A percentile compares a stretch with the other conserved stretches of the same genome.
These are phyloP conservation scores for Diaporthe australafricana DNA, from an alignment of 2,329 filamentous ascomycete species.

Conservation along the genomic window DNA sequence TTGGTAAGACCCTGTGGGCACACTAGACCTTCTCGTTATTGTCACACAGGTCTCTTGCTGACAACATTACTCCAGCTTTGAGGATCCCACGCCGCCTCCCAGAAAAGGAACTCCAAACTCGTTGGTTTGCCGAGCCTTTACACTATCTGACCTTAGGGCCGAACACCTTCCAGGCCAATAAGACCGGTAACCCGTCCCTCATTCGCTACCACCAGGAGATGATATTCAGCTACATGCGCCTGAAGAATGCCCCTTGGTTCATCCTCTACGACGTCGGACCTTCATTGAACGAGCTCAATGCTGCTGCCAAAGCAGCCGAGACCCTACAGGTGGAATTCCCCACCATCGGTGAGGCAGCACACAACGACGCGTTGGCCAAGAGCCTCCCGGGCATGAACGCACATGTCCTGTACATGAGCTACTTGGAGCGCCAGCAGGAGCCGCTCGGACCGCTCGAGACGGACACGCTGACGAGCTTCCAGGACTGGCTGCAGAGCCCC, in stretches of 20 bases:
- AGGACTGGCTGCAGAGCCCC: conserved; percentile 96
- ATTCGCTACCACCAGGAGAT: conserved; percentile 70
- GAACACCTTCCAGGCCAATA: conserved; percentile 69
- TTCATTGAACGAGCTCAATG: conserved; percentile 47
- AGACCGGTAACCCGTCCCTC: conserved; percentile 70
- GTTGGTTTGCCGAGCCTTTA: conserved; percentile 78
- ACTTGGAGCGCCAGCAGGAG: conserved; percentile 86
- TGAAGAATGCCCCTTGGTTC: conserved; percentile 72
- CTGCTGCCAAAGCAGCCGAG: conserved; percentile 46
- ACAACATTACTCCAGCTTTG: conserved; percentile 55
- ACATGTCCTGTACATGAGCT: conserved; percentile 83
- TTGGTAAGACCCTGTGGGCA: conserved; percentile 73
- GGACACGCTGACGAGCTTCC: conserved; percentile 69
- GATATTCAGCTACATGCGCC: conserved; percentile 72
- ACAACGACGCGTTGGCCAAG: conserved; percentile 53
- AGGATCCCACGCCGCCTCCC: conserved; percentile 70
- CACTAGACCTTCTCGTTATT: conserved; percentile 3
- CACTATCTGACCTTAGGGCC: conserved; percentile 69
- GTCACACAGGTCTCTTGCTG: neutral
- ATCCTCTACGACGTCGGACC: conserved; percentile 73
- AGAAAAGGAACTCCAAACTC: conserved; percentile 68
- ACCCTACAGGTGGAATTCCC: conserved; percentile 70
- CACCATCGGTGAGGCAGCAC: conserved; percentile 73
- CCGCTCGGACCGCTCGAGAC: conserved; percentile 64
- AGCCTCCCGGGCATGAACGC: conserved; percentile 56